phyloP scores from a whole-genome alignment of 371 early-diverging fungal species.

The Actinomortierella wolfii region DNA sequence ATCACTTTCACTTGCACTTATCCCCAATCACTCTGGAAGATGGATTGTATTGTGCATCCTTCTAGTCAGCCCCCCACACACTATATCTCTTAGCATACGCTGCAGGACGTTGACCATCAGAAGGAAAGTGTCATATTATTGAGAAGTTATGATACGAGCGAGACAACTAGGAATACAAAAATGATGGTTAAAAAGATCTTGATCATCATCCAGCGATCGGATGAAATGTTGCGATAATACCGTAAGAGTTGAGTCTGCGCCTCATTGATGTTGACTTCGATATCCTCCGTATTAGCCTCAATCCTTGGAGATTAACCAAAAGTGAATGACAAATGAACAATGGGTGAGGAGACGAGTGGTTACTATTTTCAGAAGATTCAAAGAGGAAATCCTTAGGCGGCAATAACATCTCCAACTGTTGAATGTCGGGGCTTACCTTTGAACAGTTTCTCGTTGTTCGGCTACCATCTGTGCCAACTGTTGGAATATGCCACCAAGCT shows the following conservation, averaged over 20 bases:
- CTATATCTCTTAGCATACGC: no score
- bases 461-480: constrained; percentile 93
- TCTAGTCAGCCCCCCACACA: no score
- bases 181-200: constrained; percentile 89
- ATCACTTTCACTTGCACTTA: no score
- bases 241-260: constrained; percentile 90
- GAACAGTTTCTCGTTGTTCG: constrained; percentile 94
- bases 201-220: constrained; percentile 95
- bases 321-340: background rate
- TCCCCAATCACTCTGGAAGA: no score
- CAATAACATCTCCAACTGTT: no score
- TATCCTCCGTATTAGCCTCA: constrained; percentile 93
- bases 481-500: constrained; percentile 96
- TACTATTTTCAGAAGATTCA: constrained; percentile 11
- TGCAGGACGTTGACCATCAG: no score
- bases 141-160: constrained; percentile 32
- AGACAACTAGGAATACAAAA: constrained; percentile 58
- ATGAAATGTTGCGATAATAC: constrained; percentile 88
- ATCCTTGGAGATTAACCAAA: constrained; percentile 79
- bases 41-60: no score
- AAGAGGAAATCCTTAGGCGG: constrained; percentile 1
- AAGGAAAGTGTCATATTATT: no score
- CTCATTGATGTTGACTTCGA: constrained; percentile 88
- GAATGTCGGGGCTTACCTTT: constrained; percentile 69
- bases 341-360: constrained; percentile 3